A percentile compares a stretch with the other conserved stretches of the same genome.
phyloP scores from a whole-genome alignment of 2,329 filamentous ascomycete genomes.

The Fusarium fujikuroi region DNA sequence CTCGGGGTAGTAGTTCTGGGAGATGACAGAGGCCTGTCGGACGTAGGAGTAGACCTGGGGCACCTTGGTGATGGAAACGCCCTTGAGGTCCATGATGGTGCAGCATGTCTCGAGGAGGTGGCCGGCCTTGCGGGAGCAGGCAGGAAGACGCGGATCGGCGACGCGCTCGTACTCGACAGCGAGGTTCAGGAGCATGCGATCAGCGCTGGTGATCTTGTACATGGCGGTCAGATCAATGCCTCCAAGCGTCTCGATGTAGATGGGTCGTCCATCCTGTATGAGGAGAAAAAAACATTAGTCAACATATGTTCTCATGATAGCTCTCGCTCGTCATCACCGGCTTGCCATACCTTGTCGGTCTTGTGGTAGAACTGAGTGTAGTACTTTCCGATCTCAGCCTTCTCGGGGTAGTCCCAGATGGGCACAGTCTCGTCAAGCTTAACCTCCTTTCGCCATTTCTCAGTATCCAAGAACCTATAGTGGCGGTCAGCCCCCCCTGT shows the following conservation, averaged over 20 bases:
- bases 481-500: constrained; percentile 42
- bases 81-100: constrained; percentile 98
- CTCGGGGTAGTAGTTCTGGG: constrained; percentile 99
- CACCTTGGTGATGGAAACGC: constrained; percentile 84
- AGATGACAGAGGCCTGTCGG: constrained; percentile 84
- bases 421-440: constrained; percentile 83
- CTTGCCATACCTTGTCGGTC: constrained; percentile 75
- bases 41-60: constrained; percentile 90
- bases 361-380: constrained; percentile 99
- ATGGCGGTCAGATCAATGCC: constrained; percentile 90
- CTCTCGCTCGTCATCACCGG: background rate
- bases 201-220: constrained; percentile 90
- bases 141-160: constrained; percentile 89
- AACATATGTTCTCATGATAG: constrained; percentile 14
- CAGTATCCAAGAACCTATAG: constrained; percentile 85
- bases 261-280: constrained; percentile 86
- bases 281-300: constrained; percentile 19
- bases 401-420: constrained; percentile 89
- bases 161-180: constrained; percentile 98
- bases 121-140: constrained; percentile 91
- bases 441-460: constrained; percentile 91
- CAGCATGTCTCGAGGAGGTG: constrained; percentile 96
- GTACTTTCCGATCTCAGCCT: constrained; percentile 83
- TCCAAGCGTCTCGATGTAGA: constrained; percentile 97
- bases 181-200: constrained; percentile 96